These are phyloP conservation scores for Solanum sejunctum DNA, from an alignment of 257 asterid genomes.

Conservation along the genomic window DNA sequence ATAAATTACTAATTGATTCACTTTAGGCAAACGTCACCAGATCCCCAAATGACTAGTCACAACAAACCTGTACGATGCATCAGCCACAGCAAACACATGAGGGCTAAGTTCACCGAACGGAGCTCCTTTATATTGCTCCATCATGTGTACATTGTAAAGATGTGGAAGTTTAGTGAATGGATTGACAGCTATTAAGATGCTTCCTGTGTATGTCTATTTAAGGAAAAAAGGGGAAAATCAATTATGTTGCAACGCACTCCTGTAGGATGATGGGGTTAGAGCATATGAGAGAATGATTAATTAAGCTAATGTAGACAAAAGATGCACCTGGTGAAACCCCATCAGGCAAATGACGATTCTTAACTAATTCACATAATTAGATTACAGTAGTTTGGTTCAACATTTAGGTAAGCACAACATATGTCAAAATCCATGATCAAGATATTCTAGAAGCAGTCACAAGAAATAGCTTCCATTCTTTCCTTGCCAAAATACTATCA, in stretches of 20 bases:
- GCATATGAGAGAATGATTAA: not conserved
- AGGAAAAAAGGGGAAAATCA: conserved; percentile 7
- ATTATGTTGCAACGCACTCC: not conserved
- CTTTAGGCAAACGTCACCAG: not conserved
- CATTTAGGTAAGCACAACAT: not conserved
- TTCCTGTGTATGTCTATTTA: conserved; percentile 87
- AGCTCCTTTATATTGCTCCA: conserved; percentile 96
- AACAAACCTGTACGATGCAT: conserved; percentile 89
- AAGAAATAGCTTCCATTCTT: not conserved
- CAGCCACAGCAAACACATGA: conserved; percentile 99
- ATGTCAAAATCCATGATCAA: not conserved
- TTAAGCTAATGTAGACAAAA: not conserved
- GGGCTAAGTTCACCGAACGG: conserved; percentile 99
- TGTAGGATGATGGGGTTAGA: not conserved
- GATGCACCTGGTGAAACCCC: not conserved
- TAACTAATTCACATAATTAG: not conserved
- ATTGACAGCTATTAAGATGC: conserved; percentile 90
- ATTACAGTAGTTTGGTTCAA: not conserved
- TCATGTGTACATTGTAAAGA: conserved; percentile 84
- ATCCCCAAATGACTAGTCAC: not conserved
- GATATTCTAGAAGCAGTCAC: not conserved
- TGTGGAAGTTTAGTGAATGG: conserved; percentile 98
- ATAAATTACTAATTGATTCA: not conserved
- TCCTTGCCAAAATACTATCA: not conserved
- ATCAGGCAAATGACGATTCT: not conserved